Conservation (phyloP, 345 rosid species). For the Pugionium cornutum region DNA sequence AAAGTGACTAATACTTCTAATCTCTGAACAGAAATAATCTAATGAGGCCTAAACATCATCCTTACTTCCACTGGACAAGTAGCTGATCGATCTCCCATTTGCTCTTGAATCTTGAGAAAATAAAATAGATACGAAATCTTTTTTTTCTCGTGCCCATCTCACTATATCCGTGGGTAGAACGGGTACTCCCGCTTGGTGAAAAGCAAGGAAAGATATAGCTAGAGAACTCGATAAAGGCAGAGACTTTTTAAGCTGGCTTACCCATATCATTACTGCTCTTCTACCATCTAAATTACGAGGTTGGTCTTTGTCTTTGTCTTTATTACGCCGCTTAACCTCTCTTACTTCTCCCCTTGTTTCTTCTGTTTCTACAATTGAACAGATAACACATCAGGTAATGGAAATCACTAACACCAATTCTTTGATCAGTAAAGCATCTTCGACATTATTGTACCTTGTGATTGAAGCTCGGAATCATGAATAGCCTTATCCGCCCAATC, state of each 20-base stretch:
- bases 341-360: slow-evolving; percentile 25
- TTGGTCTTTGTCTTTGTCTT: slow-evolving; percentile 36
- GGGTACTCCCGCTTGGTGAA: slow-evolving; percentile 69
- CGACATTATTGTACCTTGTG: slow-evolving; percentile 23
- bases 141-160: slow-evolving; percentile 69
- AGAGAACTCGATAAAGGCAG: slow-evolving; percentile 58
- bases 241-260: slow-evolving; percentile 49
- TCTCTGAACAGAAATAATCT: neutral
- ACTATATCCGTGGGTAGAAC: slow-evolving; percentile 69
- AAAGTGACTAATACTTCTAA: slow-evolving; percentile 61
- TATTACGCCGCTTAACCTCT: slow-evolving; percentile 34
- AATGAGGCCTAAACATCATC: too few relatives aligned
- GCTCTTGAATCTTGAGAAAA: slow-evolving; percentile 11
- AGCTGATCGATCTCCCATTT: too few relatives aligned
- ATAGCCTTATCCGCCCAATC: slow-evolving; percentile 63
- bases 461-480: slow-evolving; percentile 53
- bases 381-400: neutral
- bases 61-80: too few relatives aligned
- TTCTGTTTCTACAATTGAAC: too few relatives aligned
- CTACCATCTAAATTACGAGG: slow-evolving; percentile 57
- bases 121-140: slow-evolving; percentile 65
- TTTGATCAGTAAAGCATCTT: neutral
- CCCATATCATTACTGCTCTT: slow-evolving; percentile 68
- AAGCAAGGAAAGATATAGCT: slow-evolving; percentile 71
- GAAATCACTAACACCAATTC: neutral